Evolutionary conservation across 2,329 filamentous ascomycete species (phyloP).

Genomic region (Botryotinia calthae): DNA sequence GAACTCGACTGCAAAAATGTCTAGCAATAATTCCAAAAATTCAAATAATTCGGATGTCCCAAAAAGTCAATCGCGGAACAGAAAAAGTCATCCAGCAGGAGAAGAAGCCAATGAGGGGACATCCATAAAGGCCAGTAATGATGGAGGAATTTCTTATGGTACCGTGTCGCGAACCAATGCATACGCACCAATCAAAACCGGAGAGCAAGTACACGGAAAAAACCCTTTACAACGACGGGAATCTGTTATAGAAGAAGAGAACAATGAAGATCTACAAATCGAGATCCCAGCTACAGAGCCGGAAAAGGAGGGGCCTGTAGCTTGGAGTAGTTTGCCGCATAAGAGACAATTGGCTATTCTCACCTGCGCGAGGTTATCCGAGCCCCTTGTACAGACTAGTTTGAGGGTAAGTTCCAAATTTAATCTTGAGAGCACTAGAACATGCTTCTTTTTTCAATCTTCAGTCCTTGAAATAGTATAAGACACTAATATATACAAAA

Average conservation of each 20-base stretch:
- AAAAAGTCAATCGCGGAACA: not conserved
- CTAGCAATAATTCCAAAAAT: not conserved
- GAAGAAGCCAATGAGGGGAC: not conserved
- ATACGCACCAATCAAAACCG: not conserved
- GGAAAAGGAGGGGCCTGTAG: conserved; percentile 44
- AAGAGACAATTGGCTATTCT: conserved; percentile 78
- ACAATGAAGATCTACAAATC: conserved; percentile 34
- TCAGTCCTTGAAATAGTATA: not conserved
- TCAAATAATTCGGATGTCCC: not conserved
- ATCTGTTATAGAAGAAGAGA: conserved; percentile 33
- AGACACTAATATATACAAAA: conserved; percentile 47
- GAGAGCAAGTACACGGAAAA: conserved; percentile 1
- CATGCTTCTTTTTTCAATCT: not conserved
- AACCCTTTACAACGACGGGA: not conserved
- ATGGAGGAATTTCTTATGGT: conserved; percentile 15
- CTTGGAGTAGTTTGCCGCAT: conserved; percentile 72
- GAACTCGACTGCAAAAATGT: not conserved
- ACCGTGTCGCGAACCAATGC: not conserved
- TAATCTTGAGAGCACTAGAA: not conserved
- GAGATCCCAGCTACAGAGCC: conserved; percentile 25
- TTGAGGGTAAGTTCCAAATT: conserved; percentile 27
- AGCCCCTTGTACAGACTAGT: conserved; percentile 78
- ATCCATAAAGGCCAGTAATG: not conserved
- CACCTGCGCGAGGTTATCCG: conserved; percentile 74
- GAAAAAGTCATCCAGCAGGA: not conserved